Conservation (phyloP, 345 rosid genomes). For the Trapa incisa region DNA sequence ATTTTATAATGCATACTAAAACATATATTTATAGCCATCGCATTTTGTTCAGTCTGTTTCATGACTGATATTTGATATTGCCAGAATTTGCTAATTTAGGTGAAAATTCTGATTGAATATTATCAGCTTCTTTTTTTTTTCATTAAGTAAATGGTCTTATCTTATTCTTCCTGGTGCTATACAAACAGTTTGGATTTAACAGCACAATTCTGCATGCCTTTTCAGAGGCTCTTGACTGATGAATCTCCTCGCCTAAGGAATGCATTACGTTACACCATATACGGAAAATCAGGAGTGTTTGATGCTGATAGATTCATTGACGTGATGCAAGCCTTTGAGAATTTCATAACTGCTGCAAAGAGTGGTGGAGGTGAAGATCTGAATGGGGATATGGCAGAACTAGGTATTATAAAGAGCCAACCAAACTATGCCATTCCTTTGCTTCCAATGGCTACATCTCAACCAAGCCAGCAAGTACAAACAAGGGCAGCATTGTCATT, state of each 20-base stretch:
- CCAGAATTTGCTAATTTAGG: background rate
- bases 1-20: background rate
- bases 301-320: conserved; percentile 98
- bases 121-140: background rate
- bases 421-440: conserved; percentile 21
- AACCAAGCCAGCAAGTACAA: conserved; percentile 46
- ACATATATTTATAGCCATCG: background rate
- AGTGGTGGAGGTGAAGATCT: conserved; percentile 91
- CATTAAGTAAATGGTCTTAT: background rate
- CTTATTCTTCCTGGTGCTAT: background rate
- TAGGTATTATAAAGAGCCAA: conserved; percentile 52
- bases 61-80: background rate
- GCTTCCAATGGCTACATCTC: conserved; percentile 28
- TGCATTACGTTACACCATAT: conserved; percentile 85
- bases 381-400: conserved; percentile 88
- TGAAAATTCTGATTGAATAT: background rate
- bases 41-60: background rate
- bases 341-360: conserved; percentile 85
- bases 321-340: conserved; percentile 97
- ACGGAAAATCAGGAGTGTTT: conserved; percentile 84
- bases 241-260: conserved; percentile 74
- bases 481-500: conserved; percentile 86
- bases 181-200: background rate
- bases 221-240: conserved; percentile 87
- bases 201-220: background rate